Percentiles rank a stretch among this genome's conserved stretches.
phyloP scores from a whole-genome alignment of 2,329 filamentous ascomycete species.

The Colletotrichum eleusines region DNA sequence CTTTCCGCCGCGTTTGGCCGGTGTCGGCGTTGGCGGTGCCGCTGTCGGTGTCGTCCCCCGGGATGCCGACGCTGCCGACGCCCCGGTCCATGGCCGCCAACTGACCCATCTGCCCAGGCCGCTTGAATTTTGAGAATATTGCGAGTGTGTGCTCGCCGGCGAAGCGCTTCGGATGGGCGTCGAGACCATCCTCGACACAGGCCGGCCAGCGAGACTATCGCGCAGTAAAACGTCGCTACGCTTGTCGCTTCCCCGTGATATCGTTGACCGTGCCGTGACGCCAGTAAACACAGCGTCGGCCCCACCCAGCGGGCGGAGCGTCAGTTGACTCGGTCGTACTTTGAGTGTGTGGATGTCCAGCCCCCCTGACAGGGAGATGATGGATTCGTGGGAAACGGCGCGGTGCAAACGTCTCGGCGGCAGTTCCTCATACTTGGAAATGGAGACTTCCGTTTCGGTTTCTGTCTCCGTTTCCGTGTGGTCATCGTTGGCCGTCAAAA shows the following conservation, averaged over 20 bases:
- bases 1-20: conserved; percentile 27
- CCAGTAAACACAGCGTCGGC: conserved; percentile 69
- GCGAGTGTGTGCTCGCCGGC: conserved; percentile 46
- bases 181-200: conserved; percentile 50
- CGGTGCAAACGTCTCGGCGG: conserved; percentile 68
- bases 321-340: conserved; percentile 80
- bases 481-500: conserved; percentile 50
- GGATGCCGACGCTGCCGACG: conserved; percentile 10
- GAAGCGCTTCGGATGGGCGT: conserved; percentile 47
- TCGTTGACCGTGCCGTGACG: conserved; percentile 70
- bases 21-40: conserved; percentile 43
- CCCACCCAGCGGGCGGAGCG: conserved; percentile 65
- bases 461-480: conserved; percentile 52
- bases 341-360: conserved; percentile 91
- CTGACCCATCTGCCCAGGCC: conserved; percentile 59
- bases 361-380: conserved; percentile 87
- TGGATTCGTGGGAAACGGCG: conserved; percentile 84
- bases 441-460: conserved; percentile 48
- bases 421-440: conserved; percentile 51
- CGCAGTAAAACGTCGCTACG: conserved; percentile 68
- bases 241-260: conserved; percentile 60
- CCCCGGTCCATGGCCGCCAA: conserved; percentile 62
- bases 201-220: conserved; percentile 62
- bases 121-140: conserved; percentile 44
- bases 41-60: conserved; percentile 25